Evolutionary conservation across 2,329 filamentous ascomycete species (phyloP), one percentile per base, ranked within the genome.

Genomic region (Aspergillus ustus): DNA sequence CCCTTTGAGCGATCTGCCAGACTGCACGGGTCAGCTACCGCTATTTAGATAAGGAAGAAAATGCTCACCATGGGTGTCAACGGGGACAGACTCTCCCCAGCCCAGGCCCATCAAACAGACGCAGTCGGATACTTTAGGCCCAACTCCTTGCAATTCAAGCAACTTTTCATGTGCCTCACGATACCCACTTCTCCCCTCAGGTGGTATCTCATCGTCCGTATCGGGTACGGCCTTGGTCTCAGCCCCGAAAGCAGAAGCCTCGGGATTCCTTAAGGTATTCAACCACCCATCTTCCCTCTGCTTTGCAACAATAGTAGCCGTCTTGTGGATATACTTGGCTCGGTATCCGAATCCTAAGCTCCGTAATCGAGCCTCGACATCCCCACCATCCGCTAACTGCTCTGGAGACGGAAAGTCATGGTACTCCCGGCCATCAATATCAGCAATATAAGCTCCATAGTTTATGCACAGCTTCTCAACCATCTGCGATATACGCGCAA

Each of bases 111-210:
- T 97, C 20, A 99, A 81, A 73, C 91, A 97, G 7, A 98, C 93
- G 73, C 96, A 99, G 75, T 99, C 96, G 6, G 95, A 91, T 0
- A 99, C 95, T 76, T 99, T 99, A 0, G 96, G 95, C 0, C 95
- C 95, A 6, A 99, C 96, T 1, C 95, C 95, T 60, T 93, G 88
- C 22, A 99, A 83, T 6, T 84, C 80, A 1, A 98, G 82, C 2
- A 99, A 83, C 67, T 91, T 85, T 62, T 91, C 88, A 70, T 97
- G 95, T 0, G 95, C 94, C 54, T 85, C 81, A 49, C 87, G 88
- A 76, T 96, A 98, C 4, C 87, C 91, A 67, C 85, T 83, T 64
- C 85, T 77, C 56, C 84, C 79, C 70, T 83, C 76, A 57, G 83
- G 75, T 56, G 78, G 70, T 75, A 83, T 82, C 63, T 83, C 77